A percentile compares a stretch with the other conserved stretches of the same genome.
Conservation (phyloP, 495 filamentous ascomycete genomes). For the Lepraria neglecta region DNA sequence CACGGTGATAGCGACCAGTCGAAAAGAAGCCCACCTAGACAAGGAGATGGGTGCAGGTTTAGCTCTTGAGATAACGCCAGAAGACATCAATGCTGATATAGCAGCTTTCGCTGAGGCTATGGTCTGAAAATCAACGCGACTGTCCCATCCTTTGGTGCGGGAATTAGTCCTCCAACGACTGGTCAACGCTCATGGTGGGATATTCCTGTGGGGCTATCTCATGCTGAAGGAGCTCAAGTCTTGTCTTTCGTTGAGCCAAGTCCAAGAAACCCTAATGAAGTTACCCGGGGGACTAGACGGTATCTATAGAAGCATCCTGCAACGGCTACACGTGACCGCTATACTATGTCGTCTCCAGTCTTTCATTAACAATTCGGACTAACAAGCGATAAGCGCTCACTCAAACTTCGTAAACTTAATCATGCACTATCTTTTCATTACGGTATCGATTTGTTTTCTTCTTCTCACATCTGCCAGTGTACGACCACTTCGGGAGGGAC, state of each 20-base stretch:
- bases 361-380: background rate
- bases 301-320: slow-evolving; percentile 5
- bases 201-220: slow-evolving; percentile 13
- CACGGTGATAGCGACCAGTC: slow-evolving; percentile 4
- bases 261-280: slow-evolving; percentile 1
- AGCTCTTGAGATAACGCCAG: background rate
- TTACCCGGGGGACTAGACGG: background rate
- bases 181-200: slow-evolving; percentile 9
- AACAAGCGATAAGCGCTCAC: background rate
- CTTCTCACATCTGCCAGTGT: background rate
- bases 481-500: background rate
- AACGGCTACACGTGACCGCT: slow-evolving; percentile 11
- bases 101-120: slow-evolving; percentile 6
- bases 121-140: background rate
- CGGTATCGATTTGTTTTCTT: background rate
- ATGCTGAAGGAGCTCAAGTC: slow-evolving; percentile 13
- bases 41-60: background rate
- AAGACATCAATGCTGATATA: slow-evolving; percentile 12
- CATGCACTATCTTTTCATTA: slow-evolving; percentile 6
- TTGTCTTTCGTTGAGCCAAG: background rate
- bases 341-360: background rate
- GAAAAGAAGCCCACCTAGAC: background rate
- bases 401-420: background rate
- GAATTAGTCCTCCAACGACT: background rate
- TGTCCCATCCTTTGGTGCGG: background rate